phyloP scores from a whole-genome alignment of 345 rosid species.

The Gynandropsis gynandra region DNA sequence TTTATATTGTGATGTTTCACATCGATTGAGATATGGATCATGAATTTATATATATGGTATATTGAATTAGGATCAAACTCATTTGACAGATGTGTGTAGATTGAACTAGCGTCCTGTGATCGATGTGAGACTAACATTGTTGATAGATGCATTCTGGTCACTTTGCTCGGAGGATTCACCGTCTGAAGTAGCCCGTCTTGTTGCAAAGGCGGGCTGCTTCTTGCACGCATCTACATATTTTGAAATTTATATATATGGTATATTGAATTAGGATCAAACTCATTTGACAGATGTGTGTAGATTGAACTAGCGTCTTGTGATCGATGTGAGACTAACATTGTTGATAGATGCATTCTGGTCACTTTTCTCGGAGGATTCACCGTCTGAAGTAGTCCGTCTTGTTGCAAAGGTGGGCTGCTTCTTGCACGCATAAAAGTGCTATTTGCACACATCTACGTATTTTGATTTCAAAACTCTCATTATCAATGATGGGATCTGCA shows the following conservation, averaged over 20 bases:
- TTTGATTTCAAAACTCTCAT: constrained; percentile 22
- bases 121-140: constrained; percentile 20
- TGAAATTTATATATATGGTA: too few species aligned
- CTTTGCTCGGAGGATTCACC: constrained; percentile 23
- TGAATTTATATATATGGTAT: too few species aligned
- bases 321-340: constrained; percentile 19
- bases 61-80: too few species aligned
- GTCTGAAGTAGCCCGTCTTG: constrained; percentile 15
- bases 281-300: too few species aligned
- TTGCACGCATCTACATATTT: constrained; percentile 34
- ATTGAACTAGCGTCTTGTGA: constrained; percentile 27
- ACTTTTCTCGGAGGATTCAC: constrained; percentile 24
- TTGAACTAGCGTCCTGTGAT: constrained; percentile 28
- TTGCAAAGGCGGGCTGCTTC: constrained; percentile 23
- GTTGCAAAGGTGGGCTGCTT: constrained; percentile 22
- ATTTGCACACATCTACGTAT: constrained; percentile 31
- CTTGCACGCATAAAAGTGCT: constrained; percentile 39
- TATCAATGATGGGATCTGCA: constrained; percentile 25
- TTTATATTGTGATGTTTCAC: too few species aligned
- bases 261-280: too few species aligned
- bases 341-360: constrained; percentile 23
- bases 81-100: too few species aligned
- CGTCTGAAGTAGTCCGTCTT: constrained; percentile 14
- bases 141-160: constrained; percentile 23
- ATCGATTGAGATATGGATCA: too few species aligned